phyloP scores from a whole-genome alignment of 495 filamentous ascomycete genomes.

The Staphylotrichum tortipilum region DNA sequence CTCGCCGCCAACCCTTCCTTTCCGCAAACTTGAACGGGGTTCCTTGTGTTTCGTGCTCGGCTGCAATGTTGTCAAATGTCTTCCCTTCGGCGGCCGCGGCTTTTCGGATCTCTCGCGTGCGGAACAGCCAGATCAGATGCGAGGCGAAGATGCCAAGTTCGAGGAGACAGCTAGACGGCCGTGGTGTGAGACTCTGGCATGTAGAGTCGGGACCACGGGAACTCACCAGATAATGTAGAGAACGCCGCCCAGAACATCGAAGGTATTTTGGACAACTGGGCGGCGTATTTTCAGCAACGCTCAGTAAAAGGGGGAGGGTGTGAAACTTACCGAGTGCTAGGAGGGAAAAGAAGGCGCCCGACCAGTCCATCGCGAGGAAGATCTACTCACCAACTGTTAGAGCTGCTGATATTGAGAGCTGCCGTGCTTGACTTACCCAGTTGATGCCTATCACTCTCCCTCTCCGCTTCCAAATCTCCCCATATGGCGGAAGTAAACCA shows the following conservation, averaged over 20 bases:
- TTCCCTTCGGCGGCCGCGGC: slow-evolving; percentile 48
- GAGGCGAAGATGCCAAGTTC: slow-evolving; percentile 63
- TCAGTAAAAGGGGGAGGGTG: no score
- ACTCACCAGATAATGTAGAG: slow-evolving; percentile 61
- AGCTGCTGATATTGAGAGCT: no score
- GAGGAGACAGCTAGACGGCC: slow-evolving; percentile 45
- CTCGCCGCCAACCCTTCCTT: slow-evolving; percentile 13
- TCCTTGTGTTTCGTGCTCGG: slow-evolving; percentile 27
- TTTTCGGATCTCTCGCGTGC: slow-evolving; percentile 51
- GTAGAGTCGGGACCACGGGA: background rate
- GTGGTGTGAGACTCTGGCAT: background rate
- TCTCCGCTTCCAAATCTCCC: slow-evolving; percentile 61
- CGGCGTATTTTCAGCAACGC: background rate
- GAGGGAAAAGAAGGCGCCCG: slow-evolving; percentile 67
- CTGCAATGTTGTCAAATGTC: slow-evolving; percentile 57
- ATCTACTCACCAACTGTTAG: no score
- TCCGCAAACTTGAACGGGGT: slow-evolving; percentile 36
- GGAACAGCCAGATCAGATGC: slow-evolving; percentile 58
- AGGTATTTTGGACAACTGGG: slow-evolving; percentile 55
- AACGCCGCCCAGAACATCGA: slow-evolving; percentile 61
- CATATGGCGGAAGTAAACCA: slow-evolving; percentile 60
- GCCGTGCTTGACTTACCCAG: slow-evolving; percentile 24
- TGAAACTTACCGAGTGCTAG: slow-evolving; percentile 61
- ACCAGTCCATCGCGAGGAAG: slow-evolving; percentile 62
- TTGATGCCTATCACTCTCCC: slow-evolving; percentile 65